Percentiles rank a stretch among this genome's conserved stretches.
Conservation (phyloP, 2,329 filamentous ascomycete genomes). For the Penicillium sp. region DNA sequence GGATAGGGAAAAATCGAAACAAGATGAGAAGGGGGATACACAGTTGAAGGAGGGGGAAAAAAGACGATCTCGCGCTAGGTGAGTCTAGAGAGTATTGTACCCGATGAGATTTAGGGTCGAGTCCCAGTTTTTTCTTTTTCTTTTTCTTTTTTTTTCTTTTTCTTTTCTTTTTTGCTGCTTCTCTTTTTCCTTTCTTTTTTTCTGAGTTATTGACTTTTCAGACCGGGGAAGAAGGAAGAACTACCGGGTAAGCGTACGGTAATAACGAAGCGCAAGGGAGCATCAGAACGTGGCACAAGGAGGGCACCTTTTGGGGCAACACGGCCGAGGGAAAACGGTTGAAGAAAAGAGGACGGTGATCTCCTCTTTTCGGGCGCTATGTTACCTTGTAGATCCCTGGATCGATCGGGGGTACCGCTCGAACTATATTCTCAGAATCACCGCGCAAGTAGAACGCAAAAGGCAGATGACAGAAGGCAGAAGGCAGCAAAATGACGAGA, state of each 20-base stretch:
- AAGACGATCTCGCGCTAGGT: slow-evolving; percentile 1
- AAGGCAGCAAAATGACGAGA: not conserved
- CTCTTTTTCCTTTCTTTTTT: slow-evolving; percentile 1
- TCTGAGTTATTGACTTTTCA: slow-evolving; percentile 1
- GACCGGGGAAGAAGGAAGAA: not conserved
- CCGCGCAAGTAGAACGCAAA: not conserved
- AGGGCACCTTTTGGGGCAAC: not conserved
- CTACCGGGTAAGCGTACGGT: not conserved
- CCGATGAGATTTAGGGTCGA: slow-evolving; percentile 8
- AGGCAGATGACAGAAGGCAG: no score
- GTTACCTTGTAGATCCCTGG: not conserved
- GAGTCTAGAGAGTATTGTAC: slow-evolving; percentile 1
- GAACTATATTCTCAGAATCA: not conserved
- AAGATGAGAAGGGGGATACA: not conserved
- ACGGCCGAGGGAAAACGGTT: slow-evolving; percentile 1
- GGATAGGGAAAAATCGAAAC: slow-evolving; percentile 2
- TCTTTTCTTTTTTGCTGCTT: slow-evolving; percentile 3
- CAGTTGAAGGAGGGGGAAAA: not conserved
- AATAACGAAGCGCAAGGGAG: slow-evolving; percentile 6
- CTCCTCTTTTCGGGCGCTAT: not conserved
- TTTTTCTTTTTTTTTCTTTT: not conserved
- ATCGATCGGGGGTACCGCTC: not conserved
- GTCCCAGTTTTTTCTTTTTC: slow-evolving; percentile 3
- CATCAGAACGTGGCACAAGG: slow-evolving; percentile 15
- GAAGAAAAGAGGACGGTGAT: not conserved